A percentile compares a stretch with the other conserved stretches of the same genome.
These are phyloP conservation scores for Aureobasidium vineae DNA, from an alignment of 2,329 filamentous ascomycete species.

Conservation along the genomic window DNA sequence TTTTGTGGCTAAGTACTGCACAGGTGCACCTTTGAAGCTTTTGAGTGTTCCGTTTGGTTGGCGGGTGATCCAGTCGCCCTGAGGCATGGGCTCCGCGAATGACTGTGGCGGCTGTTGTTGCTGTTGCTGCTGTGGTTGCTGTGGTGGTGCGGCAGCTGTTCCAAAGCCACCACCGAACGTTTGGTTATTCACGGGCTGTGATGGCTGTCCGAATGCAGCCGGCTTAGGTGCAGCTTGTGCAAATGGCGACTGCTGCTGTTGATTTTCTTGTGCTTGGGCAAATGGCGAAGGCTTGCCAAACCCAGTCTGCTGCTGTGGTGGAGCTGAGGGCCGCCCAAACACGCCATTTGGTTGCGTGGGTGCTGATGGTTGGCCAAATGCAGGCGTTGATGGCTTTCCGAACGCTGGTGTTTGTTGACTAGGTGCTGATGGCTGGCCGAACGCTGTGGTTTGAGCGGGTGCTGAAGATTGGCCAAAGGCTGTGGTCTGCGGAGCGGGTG, in stretches of 20 bases:
- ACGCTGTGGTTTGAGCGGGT: slow-evolving; percentile 28
- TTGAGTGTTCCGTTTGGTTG: not conserved
- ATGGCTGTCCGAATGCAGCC: slow-evolving; percentile 29
- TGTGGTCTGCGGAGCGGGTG: slow-evolving; percentile 22
- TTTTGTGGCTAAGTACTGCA: not conserved
- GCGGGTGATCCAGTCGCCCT: slow-evolving; percentile 19
- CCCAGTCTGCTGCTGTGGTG: slow-evolving; percentile 22
- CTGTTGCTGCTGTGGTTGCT: not conserved
- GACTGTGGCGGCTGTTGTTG: not conserved
- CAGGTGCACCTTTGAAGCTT: slow-evolving; percentile 14
- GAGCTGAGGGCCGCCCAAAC: slow-evolving; percentile 35
- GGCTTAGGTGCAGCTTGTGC: slow-evolving; percentile 25
- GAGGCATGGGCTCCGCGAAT: not conserved
- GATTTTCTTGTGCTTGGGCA: slow-evolving; percentile 23
- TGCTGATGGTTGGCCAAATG: slow-evolving; percentile 23
- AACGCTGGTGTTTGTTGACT: slow-evolving; percentile 20
- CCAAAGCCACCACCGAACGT: not conserved
- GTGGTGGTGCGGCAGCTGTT: slow-evolving; percentile 1
- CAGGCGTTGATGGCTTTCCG: slow-evolving; percentile 26
- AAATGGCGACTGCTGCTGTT: slow-evolving; percentile 27
- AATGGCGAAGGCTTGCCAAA: slow-evolving; percentile 28
- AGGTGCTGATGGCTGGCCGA: slow-evolving; percentile 30
- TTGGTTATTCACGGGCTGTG: not conserved
- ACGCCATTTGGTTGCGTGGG: slow-evolving; percentile 26
- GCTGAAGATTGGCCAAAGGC: slow-evolving; percentile 36